Evolutionary conservation across 306 rosid genomes (phyloP).

Genomic region (Acacia confusa): DNA sequence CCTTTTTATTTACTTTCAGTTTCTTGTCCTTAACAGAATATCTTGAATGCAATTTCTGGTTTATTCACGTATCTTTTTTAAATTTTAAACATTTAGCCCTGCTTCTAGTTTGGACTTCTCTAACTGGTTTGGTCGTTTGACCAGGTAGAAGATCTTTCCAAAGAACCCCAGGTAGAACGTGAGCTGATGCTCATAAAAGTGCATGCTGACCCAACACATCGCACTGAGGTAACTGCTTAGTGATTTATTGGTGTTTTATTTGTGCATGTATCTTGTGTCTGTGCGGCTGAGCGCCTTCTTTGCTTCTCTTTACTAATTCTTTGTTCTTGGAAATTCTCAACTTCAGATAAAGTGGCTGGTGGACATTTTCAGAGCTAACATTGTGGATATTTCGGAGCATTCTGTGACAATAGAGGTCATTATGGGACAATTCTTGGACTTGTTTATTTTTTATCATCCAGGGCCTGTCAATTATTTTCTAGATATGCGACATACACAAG

Average conservation of each 20-base stretch:
- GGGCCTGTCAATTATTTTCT: neutral
- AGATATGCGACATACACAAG: neutral
- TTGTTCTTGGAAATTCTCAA: slow-evolving; percentile 36
- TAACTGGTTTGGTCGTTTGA: slow-evolving; percentile 16
- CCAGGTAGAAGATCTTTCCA: slow-evolving; percentile 78
- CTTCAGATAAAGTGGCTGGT: slow-evolving; percentile 77
- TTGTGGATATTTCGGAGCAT: slow-evolving; percentile 76
- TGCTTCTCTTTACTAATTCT: slow-evolving; percentile 21
- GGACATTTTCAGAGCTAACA: slow-evolving; percentile 68
- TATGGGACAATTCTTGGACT: slow-evolving; percentile 4
- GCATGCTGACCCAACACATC: slow-evolving; percentile 48
- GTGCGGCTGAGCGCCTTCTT: slow-evolving; percentile 3
- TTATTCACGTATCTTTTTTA: neutral
- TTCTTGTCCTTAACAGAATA: neutral
- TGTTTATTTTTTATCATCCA: neutral
- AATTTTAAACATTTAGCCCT: neutral
- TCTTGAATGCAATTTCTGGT: neutral
- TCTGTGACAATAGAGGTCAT: slow-evolving; percentile 74
- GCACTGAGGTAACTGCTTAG: slow-evolving; percentile 52
- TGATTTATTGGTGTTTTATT: slow-evolving; percentile 11
- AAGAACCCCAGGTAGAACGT: slow-evolving; percentile 79
- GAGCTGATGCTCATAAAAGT: slow-evolving; percentile 78
- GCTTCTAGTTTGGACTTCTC: neutral
- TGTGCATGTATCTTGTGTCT: neutral
- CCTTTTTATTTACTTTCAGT: neutral